Base-by-base conservation (phyloP, 2,329 filamentous ascomycete genomes). In the Neospermospora avenae region DNA sequence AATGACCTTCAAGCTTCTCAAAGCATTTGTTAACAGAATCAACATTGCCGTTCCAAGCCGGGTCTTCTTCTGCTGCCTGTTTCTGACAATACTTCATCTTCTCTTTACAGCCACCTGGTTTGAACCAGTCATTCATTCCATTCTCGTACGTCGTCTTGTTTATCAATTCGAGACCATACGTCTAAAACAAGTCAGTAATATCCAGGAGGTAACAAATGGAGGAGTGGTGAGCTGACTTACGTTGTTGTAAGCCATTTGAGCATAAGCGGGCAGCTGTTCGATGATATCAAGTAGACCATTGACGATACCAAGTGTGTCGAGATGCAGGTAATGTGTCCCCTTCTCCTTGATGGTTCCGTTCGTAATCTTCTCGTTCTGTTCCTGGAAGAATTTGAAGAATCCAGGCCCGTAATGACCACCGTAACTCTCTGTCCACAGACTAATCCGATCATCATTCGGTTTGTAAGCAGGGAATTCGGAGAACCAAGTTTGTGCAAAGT, bases 391-490 rank as follows among this genome's bases (percentile, higher is more conserved):
- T n/a, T 76, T 73, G 4, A 83, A 41, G 65, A 89, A 86, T 1
- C 80, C 75, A 0, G 86, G 85, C 0, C 84, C 87, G 65, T 88
- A 90, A 55, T 83, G 80, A 7, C 88, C 88, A 28, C 86, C 82
- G 69, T 89, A 86, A 71, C 82, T 86, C 70, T 90, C 85, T 0
- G 84, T 79, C 63, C 87, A 88, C 3, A 90, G 74, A 63, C 82
- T 84, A 2, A 84, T 83, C 64, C 84, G 82, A 54, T 77, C 18
- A 37, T 51, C 46, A 37, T 77, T 77, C 1, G 81, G 78, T 62
- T 80, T 78, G 65, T 83, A 82, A 20, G 73, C 75, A 0, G 80
- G 81, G 54, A 84, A 84, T 42, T 82, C 81, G 18, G 78, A 73
- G 59, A 83, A 81, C 78, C 80, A 84, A 0, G 76, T 77, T 66